These are phyloP conservation scores for Nidula niveotomentosa DNA, from an alignment of 1,284 basidiomycete genomes.

Conservation along the genomic window DNA sequence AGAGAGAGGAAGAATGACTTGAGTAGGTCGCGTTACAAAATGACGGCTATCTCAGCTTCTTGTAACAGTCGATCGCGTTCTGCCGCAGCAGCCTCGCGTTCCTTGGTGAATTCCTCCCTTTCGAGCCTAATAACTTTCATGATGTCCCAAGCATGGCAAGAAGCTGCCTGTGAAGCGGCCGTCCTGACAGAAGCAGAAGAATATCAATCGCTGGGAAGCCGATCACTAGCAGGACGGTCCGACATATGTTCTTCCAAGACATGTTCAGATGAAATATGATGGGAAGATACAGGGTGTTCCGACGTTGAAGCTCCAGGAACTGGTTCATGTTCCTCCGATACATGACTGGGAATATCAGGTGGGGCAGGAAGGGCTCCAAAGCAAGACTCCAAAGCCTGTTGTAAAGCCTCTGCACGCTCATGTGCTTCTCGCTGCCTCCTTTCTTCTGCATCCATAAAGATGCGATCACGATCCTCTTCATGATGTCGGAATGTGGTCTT, in stretches of 20 bases:
- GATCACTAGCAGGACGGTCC: not conserved
- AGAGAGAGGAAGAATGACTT: constrained; percentile 95
- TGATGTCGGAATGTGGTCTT: constrained; percentile 60
- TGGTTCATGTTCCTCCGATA: constrained; percentile 1
- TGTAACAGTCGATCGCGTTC: constrained; percentile 51
- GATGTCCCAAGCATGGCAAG: constrained; percentile 55
- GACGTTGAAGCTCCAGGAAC: too few species aligned
- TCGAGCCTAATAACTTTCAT: constrained; percentile 56
- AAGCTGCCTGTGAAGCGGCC: constrained; percentile 46
- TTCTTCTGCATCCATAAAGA: constrained; percentile 60
- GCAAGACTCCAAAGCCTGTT: constrained; percentile 45
- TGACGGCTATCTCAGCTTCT: constrained; percentile 69
- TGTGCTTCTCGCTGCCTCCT: constrained; percentile 53
- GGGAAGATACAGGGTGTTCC: too few species aligned
- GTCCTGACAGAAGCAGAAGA: constrained; percentile 30
- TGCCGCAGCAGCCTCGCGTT: constrained; percentile 48
- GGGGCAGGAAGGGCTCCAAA: constrained; percentile 35
- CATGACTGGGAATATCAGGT: constrained; percentile 10
- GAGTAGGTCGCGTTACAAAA: constrained; percentile 96
- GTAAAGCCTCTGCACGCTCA: constrained; percentile 49
- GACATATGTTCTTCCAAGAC: not conserved
- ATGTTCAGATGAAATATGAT: not conserved
- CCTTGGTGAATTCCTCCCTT: constrained; percentile 54
- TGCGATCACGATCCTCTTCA: constrained; percentile 61
- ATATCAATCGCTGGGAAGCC: not conserved